These are phyloP conservation scores for Fusarium xylarioides DNA, from an alignment of 2,329 filamentous ascomycete species.

Conservation along the genomic window DNA sequence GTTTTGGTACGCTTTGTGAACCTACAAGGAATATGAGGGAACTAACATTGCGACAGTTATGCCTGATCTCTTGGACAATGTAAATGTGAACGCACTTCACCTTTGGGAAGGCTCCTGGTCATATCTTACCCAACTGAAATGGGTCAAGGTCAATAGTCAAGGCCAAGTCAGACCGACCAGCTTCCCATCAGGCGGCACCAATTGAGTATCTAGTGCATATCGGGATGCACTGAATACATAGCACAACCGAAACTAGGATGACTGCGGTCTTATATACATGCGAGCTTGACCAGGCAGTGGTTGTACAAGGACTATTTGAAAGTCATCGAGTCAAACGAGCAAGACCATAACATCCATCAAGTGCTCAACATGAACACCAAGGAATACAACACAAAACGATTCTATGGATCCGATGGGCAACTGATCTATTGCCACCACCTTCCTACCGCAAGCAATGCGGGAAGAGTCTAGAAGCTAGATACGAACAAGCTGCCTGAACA, in stretches of 20 bases:
- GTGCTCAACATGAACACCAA: neutral
- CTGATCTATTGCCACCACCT: neutral
- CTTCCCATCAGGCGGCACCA: slow-evolving; percentile 71
- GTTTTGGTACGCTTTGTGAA: slow-evolving; percentile 74
- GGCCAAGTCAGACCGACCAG: slow-evolving; percentile 73
- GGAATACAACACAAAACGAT: neutral
- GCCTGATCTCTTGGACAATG: slow-evolving; percentile 76
- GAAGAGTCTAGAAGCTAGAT: neutral
- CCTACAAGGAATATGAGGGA: neutral
- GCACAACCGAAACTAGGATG: neutral
- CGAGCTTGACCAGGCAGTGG: neutral
- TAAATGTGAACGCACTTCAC: slow-evolving; percentile 71
- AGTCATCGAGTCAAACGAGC: neutral
- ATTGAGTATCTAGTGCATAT: slow-evolving; percentile 1
- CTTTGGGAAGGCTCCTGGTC: slow-evolving; percentile 88
- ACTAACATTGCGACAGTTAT: slow-evolving; percentile 60
- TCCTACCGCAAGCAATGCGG: neutral
- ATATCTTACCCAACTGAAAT: slow-evolving; percentile 78
- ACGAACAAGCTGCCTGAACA: neutral
- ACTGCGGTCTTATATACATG: neutral
- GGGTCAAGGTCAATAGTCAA: slow-evolving; percentile 75
- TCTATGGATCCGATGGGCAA: neutral
- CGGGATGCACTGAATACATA: neutral
- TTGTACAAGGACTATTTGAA: neutral
- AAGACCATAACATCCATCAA: neutral